These are phyloP conservation scores for Leccinum pellstonianum DNA, from an alignment of 768 basidiomycete species.

Conservation along the genomic window DNA sequence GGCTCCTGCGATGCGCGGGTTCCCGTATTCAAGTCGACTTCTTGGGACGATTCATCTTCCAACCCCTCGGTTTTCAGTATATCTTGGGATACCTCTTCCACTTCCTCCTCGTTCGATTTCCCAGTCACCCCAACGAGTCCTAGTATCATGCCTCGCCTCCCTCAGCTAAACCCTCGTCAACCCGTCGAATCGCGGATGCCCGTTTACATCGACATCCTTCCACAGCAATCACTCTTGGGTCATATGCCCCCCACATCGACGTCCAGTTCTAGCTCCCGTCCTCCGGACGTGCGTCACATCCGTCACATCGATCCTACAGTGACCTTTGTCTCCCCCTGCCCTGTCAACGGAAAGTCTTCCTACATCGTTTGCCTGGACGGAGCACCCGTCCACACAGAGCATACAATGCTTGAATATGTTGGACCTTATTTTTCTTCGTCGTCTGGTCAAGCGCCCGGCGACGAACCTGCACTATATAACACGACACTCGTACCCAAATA, in stretches of 20 bases:
- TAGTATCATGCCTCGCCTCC: constrained; percentile 20
- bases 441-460: constrained; percentile 22
- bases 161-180: constrained; percentile 23
- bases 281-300: constrained; percentile 44
- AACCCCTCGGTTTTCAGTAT: constrained; percentile 23
- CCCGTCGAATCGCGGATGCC: constrained; percentile 29
- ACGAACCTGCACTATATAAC: constrained; percentile 50
- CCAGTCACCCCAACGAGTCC: constrained; percentile 16
- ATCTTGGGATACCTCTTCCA: constrained; percentile 27
- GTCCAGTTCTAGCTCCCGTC: constrained; percentile 1
- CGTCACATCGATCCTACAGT: constrained; percentile 64
- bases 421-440: constrained; percentile 34
- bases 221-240: constrained; percentile 12
- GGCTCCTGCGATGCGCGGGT: constrained; percentile 21
- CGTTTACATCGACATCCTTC: constrained; percentile 35
- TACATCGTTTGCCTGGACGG: constrained; percentile 56
- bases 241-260: background rate
- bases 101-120: constrained; percentile 20
- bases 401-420: constrained; percentile 35
- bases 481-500: constrained; percentile 61
- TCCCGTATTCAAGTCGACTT: constrained; percentile 15
- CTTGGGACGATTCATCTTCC: constrained; percentile 11
- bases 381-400: constrained; percentile 51
- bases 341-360: constrained; percentile 50
- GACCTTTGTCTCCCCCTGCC: constrained; percentile 53